A percentile compares a stretch with the other conserved stretches of the same genome.
Evolutionary conservation across 352 stramenopile genomes (phyloP).

Genomic region (Phytophthora sojae): DNA sequence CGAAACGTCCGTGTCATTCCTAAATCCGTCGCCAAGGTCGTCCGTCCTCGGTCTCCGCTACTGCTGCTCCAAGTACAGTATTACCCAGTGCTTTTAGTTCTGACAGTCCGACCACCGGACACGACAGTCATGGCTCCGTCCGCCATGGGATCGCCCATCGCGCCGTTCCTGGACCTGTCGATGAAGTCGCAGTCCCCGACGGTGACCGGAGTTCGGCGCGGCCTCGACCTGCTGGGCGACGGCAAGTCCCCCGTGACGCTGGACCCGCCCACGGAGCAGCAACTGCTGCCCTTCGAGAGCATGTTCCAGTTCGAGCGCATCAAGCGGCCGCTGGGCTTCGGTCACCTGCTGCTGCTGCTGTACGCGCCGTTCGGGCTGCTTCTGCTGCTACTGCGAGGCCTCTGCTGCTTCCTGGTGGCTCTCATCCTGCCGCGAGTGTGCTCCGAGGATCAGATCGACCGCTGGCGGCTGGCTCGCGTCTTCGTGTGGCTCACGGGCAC

Average conservation of each 20-base stretch:
- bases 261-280: constrained; percentile 41
- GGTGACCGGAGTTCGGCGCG: constrained; percentile 34
- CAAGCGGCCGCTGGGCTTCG: constrained; percentile 50
- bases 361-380: constrained; percentile 66
- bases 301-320: constrained; percentile 83
- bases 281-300: constrained; percentile 48
- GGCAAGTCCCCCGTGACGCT: constrained; percentile 29
- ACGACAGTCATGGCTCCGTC: constrained; percentile 26
- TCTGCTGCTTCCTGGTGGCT: constrained; percentile 50
- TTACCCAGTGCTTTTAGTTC: too few relatives aligned
- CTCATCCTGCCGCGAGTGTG: constrained; percentile 53
- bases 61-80: not conserved
- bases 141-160: constrained; percentile 30
- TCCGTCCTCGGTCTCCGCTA: not conserved
- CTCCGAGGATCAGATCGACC: constrained; percentile 58
- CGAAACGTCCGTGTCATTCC: constrained; percentile 1
- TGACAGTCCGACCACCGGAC: too few relatives aligned
- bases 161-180: constrained; percentile 43
- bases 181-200: constrained; percentile 37
- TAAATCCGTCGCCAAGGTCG: constrained; percentile 12
- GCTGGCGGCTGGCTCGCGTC: constrained; percentile 45
- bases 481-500: constrained; percentile 59
- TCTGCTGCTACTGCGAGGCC: constrained; percentile 50
- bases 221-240: constrained; percentile 42
- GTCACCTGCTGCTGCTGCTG: constrained; percentile 59